Conservation (phyloP, 148 eudicot species). For the Selenicereus undatus region DNA sequence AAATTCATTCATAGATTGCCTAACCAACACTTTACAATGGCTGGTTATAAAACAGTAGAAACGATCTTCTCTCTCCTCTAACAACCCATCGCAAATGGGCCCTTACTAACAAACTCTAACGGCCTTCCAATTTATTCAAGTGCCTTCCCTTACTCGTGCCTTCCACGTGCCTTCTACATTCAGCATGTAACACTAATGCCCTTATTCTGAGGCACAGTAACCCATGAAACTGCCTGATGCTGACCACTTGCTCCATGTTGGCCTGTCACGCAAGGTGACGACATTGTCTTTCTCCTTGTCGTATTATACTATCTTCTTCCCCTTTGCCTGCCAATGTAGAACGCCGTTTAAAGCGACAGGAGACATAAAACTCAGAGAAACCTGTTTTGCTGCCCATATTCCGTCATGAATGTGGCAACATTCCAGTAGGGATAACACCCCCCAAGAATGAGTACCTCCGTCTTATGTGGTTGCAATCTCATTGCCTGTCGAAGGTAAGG, state of each 20-base stretch:
- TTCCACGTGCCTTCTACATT: no score
- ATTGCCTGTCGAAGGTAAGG: no score
- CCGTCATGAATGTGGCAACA: neutral
- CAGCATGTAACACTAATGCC: no score
- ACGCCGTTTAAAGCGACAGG: constrained; percentile 6
- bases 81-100: no score
- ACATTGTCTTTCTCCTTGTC: constrained; percentile 9
- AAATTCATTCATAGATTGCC: no score
- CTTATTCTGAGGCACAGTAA: neutral
- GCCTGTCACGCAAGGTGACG: neutral
- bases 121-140: no score
- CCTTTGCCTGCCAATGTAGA: constrained; percentile 11
- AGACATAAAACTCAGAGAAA: no score
- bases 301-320: constrained; percentile 3
- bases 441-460: neutral
- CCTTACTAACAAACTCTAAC: no score
- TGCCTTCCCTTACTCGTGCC: no score
- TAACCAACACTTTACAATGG: no score
- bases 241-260: neutral
- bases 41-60: no score
- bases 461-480: neutral
- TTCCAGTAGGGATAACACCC: neutral
- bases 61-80: no score
- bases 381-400: neutral
- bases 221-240: constrained; percentile 5